phyloP scores from a whole-genome alignment of 179 eudicot genomes.

The Nepenthes alata region DNA sequence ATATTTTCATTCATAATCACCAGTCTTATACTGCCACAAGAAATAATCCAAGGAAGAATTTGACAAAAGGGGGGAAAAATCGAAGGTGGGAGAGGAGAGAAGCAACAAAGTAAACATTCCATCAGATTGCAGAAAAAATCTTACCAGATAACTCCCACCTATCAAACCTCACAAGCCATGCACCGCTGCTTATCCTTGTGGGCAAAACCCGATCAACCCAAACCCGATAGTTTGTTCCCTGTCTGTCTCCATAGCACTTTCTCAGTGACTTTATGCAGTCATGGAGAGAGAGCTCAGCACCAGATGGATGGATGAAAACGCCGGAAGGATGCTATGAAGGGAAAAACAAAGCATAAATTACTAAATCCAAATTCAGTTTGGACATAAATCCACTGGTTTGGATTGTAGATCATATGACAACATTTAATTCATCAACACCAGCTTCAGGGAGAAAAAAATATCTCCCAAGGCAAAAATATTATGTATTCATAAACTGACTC shows the following conservation, averaged over 20 bases:
- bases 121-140: constrained; percentile 3
- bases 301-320: constrained; percentile 64
- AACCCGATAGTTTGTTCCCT: constrained; percentile 53
- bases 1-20: too few species aligned
- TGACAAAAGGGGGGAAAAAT: not conserved
- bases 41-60: too few species aligned
- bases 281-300: constrained; percentile 40
- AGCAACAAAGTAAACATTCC: not conserved
- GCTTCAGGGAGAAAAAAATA: not conserved
- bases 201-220: constrained; percentile 89
- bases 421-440: not conserved
- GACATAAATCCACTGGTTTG: too few species aligned
- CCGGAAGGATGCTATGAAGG: constrained; percentile 47
- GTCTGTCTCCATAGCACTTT: constrained; percentile 60
- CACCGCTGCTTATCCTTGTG: constrained; percentile 38
- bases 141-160: constrained; percentile 75
- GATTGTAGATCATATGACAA: not conserved
- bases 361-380: too few species aligned
- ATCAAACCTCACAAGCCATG: constrained; percentile 74
- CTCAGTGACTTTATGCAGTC: constrained; percentile 43
- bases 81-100: not conserved
- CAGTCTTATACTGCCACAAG: not conserved
- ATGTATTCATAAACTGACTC: too few species aligned
- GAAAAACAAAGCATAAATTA: constrained; percentile 3
- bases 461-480: too few species aligned